Percentiles rank a stretch among this genome's conserved stretches.
These are phyloP conservation scores for Coelastrella sp. DNA, from an alignment of 139 green algal species.

Conservation along the genomic window DNA sequence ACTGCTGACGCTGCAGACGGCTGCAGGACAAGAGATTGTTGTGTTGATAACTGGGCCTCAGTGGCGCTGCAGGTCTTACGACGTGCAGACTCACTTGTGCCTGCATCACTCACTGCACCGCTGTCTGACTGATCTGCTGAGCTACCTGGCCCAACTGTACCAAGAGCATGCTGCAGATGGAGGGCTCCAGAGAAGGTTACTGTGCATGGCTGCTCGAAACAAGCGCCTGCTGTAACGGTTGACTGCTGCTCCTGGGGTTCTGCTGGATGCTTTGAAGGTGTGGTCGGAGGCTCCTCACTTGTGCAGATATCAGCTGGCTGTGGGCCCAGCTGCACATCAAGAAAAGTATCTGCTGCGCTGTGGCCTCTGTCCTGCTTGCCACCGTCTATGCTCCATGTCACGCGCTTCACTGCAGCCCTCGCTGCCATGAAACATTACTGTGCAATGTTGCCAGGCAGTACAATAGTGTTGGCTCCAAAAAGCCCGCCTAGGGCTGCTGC, in stretches of 20 bases:
- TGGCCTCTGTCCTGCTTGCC: neutral
- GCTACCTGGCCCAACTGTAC: neutral
- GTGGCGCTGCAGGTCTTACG: no score
- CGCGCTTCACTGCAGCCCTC: neutral
- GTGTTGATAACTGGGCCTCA: no score
- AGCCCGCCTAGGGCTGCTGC: no score
- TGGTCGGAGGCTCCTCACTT: neutral
- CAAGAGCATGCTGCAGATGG: no score
- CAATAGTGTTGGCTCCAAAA: no score
- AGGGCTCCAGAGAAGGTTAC: neutral
- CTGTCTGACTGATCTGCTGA: neutral
- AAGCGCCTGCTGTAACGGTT: neutral
- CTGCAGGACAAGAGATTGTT: neutral
- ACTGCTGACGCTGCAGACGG: neutral
- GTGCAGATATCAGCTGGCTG: neutral
- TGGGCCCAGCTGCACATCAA: neutral
- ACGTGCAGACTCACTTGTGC: no score
- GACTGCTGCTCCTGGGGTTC: neutral
- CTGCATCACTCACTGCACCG: no score
- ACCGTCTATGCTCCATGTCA: neutral
- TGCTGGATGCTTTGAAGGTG: no score
- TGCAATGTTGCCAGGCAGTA: no score
- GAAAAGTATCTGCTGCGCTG: neutral
- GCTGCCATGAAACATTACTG: neutral
- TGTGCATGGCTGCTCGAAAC: neutral